A percentile compares a stretch with the other conserved stretches of the same genome.
phyloP scores from a whole-genome alignment of 768 basidiomycete genomes.

The Favolaschia claudopus region DNA sequence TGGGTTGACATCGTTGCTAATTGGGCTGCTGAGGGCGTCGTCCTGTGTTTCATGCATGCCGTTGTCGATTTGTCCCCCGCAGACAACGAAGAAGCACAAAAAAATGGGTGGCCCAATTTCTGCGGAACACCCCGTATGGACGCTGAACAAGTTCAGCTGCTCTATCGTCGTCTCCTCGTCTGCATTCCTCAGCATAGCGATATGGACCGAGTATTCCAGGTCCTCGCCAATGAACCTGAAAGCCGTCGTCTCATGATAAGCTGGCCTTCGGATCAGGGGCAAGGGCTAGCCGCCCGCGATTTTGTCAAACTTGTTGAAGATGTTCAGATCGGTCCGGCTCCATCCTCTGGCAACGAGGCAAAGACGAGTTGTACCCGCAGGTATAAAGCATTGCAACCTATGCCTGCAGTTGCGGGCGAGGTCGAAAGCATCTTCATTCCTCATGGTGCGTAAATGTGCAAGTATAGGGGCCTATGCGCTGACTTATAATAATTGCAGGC shows the following conservation, averaged over 20 bases:
- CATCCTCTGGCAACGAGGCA: constrained; percentile 65
- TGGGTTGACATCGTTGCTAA: constrained; percentile 90
- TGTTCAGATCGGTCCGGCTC: constrained; percentile 64
- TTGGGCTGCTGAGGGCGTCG: constrained; percentile 86
- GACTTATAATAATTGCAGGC: constrained; percentile 54
- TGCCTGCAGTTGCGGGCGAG: constrained; percentile 65
- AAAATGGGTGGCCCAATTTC: constrained; percentile 88
- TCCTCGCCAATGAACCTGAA: constrained; percentile 67
- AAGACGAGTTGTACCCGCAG: constrained; percentile 89
- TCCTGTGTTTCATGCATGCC: constrained; percentile 90
- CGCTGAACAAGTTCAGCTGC: constrained; percentile 61
- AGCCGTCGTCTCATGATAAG: constrained; percentile 65
- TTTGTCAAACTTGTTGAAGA: constrained; percentile 71
- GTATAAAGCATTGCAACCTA: constrained; percentile 75
- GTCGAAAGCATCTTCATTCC: constrained; percentile 92
- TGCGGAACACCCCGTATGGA: constrained; percentile 79
- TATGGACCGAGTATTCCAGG: constrained; percentile 79
- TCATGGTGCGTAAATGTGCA: constrained; percentile 66
- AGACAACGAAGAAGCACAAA: constrained; percentile 78
- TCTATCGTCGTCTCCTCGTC: constrained; percentile 65
- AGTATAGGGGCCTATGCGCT: constrained; percentile 31
- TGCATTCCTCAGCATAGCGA: constrained; percentile 59
- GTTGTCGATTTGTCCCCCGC: constrained; percentile 71
- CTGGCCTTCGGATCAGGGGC: constrained; percentile 76
- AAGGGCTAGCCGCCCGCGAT: constrained; percentile 52